Evolutionary conservation across 1,139 yeast genomes (phyloP), one percentile per base, ranked within the genome.

Genomic region (Scheffersomyces parashehatae): DNA sequence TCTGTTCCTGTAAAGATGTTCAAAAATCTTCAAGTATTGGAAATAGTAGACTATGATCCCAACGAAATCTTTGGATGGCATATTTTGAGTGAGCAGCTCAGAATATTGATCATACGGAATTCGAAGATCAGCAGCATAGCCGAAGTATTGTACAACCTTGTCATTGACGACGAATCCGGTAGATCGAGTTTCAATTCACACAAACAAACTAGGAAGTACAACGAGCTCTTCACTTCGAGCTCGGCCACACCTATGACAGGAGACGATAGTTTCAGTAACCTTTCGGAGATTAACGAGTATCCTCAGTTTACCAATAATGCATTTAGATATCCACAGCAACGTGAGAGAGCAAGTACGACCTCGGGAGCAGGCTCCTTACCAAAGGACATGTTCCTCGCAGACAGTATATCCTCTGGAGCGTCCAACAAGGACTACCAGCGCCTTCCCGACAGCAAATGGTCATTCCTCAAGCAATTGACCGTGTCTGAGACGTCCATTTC

Each of bases 1-100:
- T 76, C 85, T 2, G 83, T 84, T 5, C 88, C 88, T 1, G 58
- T 83, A 12, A 67, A 66, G 39, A 73, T 81, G 64, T 83, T 83
- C 58, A 81, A 81, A 50, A 83, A 82, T 56, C 61, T 83, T 36
- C 81, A 82, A 44, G 85, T 82, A 16, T 65, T 83, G 41, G 88
- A 83, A 55, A 61, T 83, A 4, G 65, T 71, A 34, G 85, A 81
- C 46, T 70, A 81, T 50, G 86, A 81, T 47, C 85, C 86, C 13
- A 80, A 81, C 50, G 86, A 82, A 50, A 68, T 83, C 10, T 82
- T 70, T 60, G 88, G 88, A 1, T 83, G 88, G 88, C 74, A 82
- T 56, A 55, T 65, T 11, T 58, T 83, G 30, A 72, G 85, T 47
- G 83, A 79, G 43, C 80, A 72, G 47, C 64, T 83, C 36, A 67